Conservation (phyloP, 1,284 basidiomycete genomes). For the Leccinum laetum region DNA sequence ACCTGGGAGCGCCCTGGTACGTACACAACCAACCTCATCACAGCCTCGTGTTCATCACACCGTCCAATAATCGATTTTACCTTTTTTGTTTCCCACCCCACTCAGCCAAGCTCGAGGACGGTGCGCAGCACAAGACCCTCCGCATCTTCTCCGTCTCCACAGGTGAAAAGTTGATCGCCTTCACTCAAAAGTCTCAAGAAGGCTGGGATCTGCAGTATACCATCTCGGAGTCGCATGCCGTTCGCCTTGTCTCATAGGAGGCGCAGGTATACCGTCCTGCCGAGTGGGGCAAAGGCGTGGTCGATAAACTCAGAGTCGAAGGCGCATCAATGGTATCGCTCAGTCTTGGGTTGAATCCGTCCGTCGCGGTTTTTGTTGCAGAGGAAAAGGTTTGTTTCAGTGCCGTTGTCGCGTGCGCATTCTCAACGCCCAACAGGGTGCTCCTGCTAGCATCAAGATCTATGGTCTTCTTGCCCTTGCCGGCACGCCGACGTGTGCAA, state of each 20-base stretch:
- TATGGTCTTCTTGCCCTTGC: slow-evolving; percentile 72
- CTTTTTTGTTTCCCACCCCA: too few relatives aligned
- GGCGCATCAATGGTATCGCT: slow-evolving; percentile 75
- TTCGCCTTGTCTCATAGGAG: slow-evolving; percentile 83
- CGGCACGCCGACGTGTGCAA: slow-evolving; percentile 67
- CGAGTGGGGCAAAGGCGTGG: slow-evolving; percentile 77
- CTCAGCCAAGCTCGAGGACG: too few relatives aligned
- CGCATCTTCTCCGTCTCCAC: slow-evolving; percentile 61
- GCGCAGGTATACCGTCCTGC: slow-evolving; percentile 86
- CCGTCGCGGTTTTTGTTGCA: slow-evolving; percentile 86
- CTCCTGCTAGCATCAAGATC: slow-evolving; percentile 89
- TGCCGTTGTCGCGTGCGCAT: background rate
- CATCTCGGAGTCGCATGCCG: slow-evolving; percentile 85
- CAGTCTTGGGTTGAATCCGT: slow-evolving; percentile 84
- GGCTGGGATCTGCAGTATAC: slow-evolving; percentile 93
- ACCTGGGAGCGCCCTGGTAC: too few relatives aligned
- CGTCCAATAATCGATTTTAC: too few relatives aligned
- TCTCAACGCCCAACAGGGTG: slow-evolving; percentile 52
- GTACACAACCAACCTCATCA: too few relatives aligned
- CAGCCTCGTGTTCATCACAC: too few relatives aligned
- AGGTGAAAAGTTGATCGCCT: too few relatives aligned
- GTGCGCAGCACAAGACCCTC: background rate
- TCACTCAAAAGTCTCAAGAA: slow-evolving; percentile 63
- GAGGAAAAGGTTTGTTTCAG: slow-evolving; percentile 78
- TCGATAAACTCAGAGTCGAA: slow-evolving; percentile 83